A percentile compares a stretch with the other conserved stretches of the same genome.
These are phyloP conservation scores for Colletotrichum gloeosporioides DNA, from an alignment of 2,329 filamentous ascomycete species.

Conservation along the genomic window DNA sequence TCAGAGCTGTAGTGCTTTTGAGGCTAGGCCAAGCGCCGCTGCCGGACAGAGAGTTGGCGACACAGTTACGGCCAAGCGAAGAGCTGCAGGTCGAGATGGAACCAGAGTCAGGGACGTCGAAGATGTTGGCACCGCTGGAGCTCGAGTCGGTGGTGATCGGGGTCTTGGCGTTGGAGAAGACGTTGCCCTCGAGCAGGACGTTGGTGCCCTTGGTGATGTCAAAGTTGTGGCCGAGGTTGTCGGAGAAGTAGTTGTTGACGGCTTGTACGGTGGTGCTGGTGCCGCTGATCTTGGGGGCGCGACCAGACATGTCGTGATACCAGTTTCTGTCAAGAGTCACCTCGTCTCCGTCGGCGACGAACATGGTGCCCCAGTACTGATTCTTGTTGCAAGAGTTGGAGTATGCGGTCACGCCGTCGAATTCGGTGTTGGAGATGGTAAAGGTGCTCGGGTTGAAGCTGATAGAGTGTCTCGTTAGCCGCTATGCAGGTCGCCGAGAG, in stretches of 20 bases:
- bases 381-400: slow-evolving; percentile 49
- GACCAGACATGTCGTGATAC: slow-evolving; percentile 48
- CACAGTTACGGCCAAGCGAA: slow-evolving; percentile 31
- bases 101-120: slow-evolving; percentile 25
- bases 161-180: slow-evolving; percentile 44
- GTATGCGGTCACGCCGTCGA: slow-evolving; percentile 46
- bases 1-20: background rate
- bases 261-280: slow-evolving; percentile 35
- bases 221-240: slow-evolving; percentile 49
- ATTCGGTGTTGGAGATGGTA: slow-evolving; percentile 51
- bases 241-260: slow-evolving; percentile 48
- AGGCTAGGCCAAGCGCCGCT: slow-evolving; percentile 29
- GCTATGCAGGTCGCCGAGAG: background rate
- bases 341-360: slow-evolving; percentile 42
- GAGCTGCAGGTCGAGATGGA: slow-evolving; percentile 21
- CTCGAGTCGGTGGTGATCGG: slow-evolving; percentile 38
- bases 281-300: slow-evolving; percentile 26
- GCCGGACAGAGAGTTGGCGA: slow-evolving; percentile 30
- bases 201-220: slow-evolving; percentile 36
- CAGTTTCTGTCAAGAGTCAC: slow-evolving; percentile 50
- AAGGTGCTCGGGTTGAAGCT: slow-evolving; percentile 31
- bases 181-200: slow-evolving; percentile 49
- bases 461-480: background rate
- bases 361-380: slow-evolving; percentile 52
- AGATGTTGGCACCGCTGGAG: slow-evolving; percentile 26